phyloP scores from a whole-genome alignment of 163 green algal species.

The Chlamydomonas reinhardtii region DNA sequence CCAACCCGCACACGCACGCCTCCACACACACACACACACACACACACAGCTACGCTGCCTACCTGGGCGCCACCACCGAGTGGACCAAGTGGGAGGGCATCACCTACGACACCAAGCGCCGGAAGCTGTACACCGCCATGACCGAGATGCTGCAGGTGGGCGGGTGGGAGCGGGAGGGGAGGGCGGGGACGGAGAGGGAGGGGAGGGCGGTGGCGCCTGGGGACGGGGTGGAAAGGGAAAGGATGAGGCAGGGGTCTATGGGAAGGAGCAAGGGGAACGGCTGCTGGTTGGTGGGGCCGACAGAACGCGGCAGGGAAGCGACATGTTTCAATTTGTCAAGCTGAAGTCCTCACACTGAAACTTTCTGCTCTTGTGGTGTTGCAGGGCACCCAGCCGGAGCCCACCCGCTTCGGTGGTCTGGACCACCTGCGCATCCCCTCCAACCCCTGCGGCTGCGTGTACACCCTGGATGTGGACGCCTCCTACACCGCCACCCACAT shows the following conservation, averaged over 20 bases:
- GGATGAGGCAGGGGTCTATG: no score
- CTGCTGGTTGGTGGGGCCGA: no score
- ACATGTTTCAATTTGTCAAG: no score
- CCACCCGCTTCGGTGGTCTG: constrained; percentile 19
- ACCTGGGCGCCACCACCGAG: constrained; percentile 73
- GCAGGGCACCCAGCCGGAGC: constrained; percentile 13
- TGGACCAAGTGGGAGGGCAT: constrained; percentile 77
- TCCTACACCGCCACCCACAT: constrained; percentile 56
- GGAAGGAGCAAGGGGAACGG: no score
- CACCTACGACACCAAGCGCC: constrained; percentile 51
- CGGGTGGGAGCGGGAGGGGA: constrained; percentile 18
- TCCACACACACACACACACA: no score
- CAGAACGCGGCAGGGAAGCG: no score
- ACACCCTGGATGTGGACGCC: constrained; percentile 58
- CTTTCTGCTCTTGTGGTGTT: no score
- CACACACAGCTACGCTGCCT: constrained; percentile 55
- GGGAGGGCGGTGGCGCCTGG: no score
- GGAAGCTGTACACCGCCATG: constrained; percentile 61
- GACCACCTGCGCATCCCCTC: constrained; percentile 19
- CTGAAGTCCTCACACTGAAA: no score
- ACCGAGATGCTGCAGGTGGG: constrained; percentile 41
- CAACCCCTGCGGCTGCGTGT: constrained; percentile 74
- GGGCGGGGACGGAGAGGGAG: no score
- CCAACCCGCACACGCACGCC: no score
- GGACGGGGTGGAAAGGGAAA: no score